Percentiles rank a stretch among this genome's conserved stretches.
These are phyloP conservation scores for Alternaria dauci DNA, from an alignment of 2,329 filamentous ascomycete genomes.

Conservation along the genomic window DNA sequence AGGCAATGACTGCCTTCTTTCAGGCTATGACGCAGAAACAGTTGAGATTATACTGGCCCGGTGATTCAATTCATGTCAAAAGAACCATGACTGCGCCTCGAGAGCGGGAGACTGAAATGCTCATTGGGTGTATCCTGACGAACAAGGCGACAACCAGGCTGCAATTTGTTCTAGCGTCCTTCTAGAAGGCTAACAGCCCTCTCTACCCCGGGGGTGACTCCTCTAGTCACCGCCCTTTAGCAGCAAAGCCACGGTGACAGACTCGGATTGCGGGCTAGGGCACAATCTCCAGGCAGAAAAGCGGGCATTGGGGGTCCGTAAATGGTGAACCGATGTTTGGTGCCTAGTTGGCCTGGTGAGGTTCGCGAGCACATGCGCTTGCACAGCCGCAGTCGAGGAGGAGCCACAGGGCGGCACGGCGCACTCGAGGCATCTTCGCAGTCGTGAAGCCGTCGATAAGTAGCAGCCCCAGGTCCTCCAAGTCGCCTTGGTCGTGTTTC, in stretches of 20 bases:
- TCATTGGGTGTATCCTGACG: conserved; percentile 34
- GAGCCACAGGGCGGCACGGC: conserved; percentile 31
- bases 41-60: conserved; percentile 24
- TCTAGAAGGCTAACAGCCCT: conserved; percentile 29
- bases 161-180: conserved; percentile 37
- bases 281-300: conserved; percentile 39
- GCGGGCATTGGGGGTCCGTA: conserved; percentile 19
- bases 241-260: conserved; percentile 37
- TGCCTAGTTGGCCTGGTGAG: conserved; percentile 40
- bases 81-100: conserved; percentile 38
- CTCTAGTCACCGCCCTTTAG: conserved; percentile 34
- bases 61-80: conserved; percentile 26
- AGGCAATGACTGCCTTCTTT: conserved; percentile 44
- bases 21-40: conserved; percentile 40
- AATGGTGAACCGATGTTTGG: conserved; percentile 38
- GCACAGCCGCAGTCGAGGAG: conserved; percentile 41
- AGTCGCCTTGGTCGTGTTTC: conserved; percentile 19
- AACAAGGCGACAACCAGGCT: conserved; percentile 42
- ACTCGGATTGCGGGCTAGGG: conserved; percentile 33
- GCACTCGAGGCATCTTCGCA: conserved; percentile 37
- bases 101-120: conserved; percentile 14
- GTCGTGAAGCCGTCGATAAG: conserved; percentile 36
- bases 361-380: conserved; percentile 19
- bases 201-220: conserved; percentile 37
- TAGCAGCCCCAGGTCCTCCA: conserved; percentile 35